Base-by-base conservation (phyloP, 1,284 basidiomycete species). In the Meripilus lineatus region DNA sequence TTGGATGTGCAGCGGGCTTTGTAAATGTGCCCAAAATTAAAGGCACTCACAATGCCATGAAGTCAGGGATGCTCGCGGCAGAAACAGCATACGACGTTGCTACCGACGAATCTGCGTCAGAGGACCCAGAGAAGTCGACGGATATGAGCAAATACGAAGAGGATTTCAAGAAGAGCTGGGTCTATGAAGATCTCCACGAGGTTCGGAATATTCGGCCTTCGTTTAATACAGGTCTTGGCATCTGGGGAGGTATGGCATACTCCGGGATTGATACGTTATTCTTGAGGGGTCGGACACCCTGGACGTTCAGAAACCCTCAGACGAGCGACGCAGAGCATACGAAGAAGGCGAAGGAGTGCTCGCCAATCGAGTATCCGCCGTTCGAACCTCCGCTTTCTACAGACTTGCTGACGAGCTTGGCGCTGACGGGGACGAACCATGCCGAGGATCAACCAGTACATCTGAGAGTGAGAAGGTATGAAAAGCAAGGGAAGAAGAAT, bases 11-110 rank as follows among this genome's bases (percentile, higher is more conserved):
- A 1, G 95, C 95, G 1, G 96, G 93, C 18, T 95, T 99, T 67
- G 77, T 99, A 47, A 99, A 99, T 67, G 81, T 97, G 13, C 89
- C 94, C 32, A 99, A 98, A 71, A 99, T 99, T 69, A 99, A 99
- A 66, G 95, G 95, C n/a, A 96, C 94, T 0, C 96, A 99, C 65
- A 98, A 95, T 50, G 94, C 95, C n/a, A 98, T 99, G 95, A 96
- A 98, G 73, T 91, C 87, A 35, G 95, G 95, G 17, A 98, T 98
- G 85, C 73, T 98, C 17, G 95, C 94, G 26, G 96, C 92, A 2
- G 95, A 99, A 64, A 75, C 88, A 0, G 89, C 90, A 0, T 92
- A 77, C 55, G 75, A 84, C 6, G 79, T 79, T 2, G 67, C 94
- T 50, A 50, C 42, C 14, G 47, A 50, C 14, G 45, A 51, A n/a